phyloP scores from a whole-genome alignment of 1,139 yeast genomes.

The Debaryomyces psychrophilus region DNA sequence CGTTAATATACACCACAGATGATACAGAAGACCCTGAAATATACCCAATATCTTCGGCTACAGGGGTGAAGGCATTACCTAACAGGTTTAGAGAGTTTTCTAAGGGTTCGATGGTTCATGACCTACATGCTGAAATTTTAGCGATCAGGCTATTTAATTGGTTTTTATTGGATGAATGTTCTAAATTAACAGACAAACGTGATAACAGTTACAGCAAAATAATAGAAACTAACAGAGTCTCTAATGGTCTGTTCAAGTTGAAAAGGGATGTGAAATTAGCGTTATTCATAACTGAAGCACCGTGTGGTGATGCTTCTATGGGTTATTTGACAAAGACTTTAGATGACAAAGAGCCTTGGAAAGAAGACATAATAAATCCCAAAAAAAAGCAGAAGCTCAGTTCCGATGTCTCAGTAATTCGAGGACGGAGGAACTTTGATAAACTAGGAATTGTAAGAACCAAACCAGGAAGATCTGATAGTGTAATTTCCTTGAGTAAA shows the following conservation, averaged over 20 bases:
- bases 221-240: slow-evolving; percentile 13
- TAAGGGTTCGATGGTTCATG: slow-evolving; percentile 71
- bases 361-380: slow-evolving; percentile 11
- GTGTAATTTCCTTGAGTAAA: slow-evolving; percentile 69
- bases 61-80: slow-evolving; percentile 85
- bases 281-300: slow-evolving; percentile 75
- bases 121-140: slow-evolving; percentile 86
- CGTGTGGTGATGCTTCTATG: slow-evolving; percentile 93
- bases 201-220: slow-evolving; percentile 10
- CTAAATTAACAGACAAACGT: slow-evolving; percentile 10
- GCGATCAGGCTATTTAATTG: slow-evolving; percentile 69
- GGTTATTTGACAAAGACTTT: slow-evolving; percentile 19
- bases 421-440: slow-evolving; percentile 71
- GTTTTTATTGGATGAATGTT: slow-evolving; percentile 35
- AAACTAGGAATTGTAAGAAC: slow-evolving; percentile 73
- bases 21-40: slow-evolving; percentile 17
- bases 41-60: slow-evolving; percentile 57
- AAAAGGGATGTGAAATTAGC: slow-evolving; percentile 47
- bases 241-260: slow-evolving; percentile 27
- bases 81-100: slow-evolving; percentile 45
- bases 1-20: slow-evolving; percentile 27
- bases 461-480: slow-evolving; percentile 87
- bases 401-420: slow-evolving; percentile 13
- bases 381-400: slow-evolving; percentile 12
- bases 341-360: slow-evolving; percentile 27